These are phyloP conservation scores for Nowakowskiella sp. DNA, from an alignment of 192 early-diverging fungal genomes.

Conservation along the genomic window DNA sequence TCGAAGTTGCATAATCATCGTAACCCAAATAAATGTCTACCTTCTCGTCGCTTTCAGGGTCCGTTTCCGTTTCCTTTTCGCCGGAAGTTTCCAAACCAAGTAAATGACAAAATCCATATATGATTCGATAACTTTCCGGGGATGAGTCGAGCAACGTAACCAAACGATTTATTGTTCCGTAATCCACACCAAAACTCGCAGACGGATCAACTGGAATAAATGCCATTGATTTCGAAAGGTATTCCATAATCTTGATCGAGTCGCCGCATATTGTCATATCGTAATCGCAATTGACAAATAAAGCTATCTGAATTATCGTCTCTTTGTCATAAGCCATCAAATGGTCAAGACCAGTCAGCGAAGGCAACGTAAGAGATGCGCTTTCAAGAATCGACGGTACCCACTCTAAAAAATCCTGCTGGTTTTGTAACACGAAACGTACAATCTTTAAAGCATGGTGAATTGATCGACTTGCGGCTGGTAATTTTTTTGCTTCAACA, in stretches of 20 bases:
- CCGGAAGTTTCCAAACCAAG: slow-evolving; percentile 41
- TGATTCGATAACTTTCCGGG: slow-evolving; percentile 57
- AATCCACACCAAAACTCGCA: slow-evolving; percentile 29
- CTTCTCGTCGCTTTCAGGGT: too few relatives aligned
- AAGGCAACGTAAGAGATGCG: slow-evolving; percentile 30
- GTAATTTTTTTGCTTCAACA: slow-evolving; percentile 13
- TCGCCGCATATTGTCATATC: slow-evolving; percentile 63
- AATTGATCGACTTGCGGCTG: not conserved
- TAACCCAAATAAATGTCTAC: too few relatives aligned
- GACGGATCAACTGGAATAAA: slow-evolving; percentile 49
- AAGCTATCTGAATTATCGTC: slow-evolving; percentile 65
- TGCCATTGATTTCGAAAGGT: slow-evolving; percentile 62
- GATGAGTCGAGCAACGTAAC: slow-evolving; percentile 60
- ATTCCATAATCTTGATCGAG: slow-evolving; percentile 63
- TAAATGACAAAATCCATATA: slow-evolving; percentile 68
- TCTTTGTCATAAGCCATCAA: slow-evolving; percentile 62
- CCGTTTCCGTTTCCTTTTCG: not conserved
- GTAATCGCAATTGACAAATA: slow-evolving; percentile 57
- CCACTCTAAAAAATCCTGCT: slow-evolving; percentile 63
- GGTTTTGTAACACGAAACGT: slow-evolving; percentile 53
- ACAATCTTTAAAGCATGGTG: slow-evolving; percentile 20
- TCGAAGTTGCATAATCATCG: slow-evolving; percentile 14
- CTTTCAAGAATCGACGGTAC: slow-evolving; percentile 46
- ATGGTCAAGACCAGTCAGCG: slow-evolving; percentile 68
- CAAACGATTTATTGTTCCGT: slow-evolving; percentile 56